Conservation (phyloP, 140 eudicot species). For the Eryngium alpinum region DNA sequence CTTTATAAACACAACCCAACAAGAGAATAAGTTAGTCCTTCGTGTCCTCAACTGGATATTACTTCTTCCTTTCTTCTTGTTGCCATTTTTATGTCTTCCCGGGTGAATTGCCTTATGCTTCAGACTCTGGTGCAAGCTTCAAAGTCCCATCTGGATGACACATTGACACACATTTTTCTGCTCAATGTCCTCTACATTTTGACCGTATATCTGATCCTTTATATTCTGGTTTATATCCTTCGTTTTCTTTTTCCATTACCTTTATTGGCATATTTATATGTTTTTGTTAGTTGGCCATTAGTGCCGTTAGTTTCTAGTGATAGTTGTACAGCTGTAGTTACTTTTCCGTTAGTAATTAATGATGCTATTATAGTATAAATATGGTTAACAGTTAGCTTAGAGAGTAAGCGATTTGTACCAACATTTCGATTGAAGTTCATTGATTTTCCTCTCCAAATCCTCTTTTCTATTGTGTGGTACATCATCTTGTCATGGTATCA, state of each 20-base stretch:
- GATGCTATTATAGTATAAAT: too few relatives aligned
- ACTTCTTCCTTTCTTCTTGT: not conserved
- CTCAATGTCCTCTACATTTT: constrained; percentile 22
- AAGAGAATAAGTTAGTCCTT: not conserved
- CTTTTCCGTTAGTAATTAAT: too few relatives aligned
- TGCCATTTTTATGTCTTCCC: not conserved
- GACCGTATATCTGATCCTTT: constrained; percentile 25
- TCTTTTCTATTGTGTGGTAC: too few relatives aligned
- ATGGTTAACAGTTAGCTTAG: too few relatives aligned
- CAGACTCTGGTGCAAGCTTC: constrained; percentile 7
- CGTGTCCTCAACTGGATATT: not conserved
- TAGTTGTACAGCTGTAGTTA: too few relatives aligned
- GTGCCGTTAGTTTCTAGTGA: too few relatives aligned
- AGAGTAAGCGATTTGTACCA: too few relatives aligned
- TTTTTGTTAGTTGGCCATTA: too few relatives aligned
- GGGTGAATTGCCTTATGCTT: constrained; percentile 15
- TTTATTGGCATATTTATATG: too few relatives aligned
- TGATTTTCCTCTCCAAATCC: too few relatives aligned
- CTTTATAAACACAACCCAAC: not conserved
- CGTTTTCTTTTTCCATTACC: constrained; percentile 37
- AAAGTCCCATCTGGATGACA: not conserved
- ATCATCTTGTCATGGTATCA: too few relatives aligned
- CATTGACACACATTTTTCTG: not conserved
- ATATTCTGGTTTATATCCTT: constrained; percentile 31
- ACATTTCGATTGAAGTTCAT: too few relatives aligned